These are phyloP conservation scores for Glycine latifolia DNA, from an alignment of 306 rosid species.

Conservation along the genomic window DNA sequence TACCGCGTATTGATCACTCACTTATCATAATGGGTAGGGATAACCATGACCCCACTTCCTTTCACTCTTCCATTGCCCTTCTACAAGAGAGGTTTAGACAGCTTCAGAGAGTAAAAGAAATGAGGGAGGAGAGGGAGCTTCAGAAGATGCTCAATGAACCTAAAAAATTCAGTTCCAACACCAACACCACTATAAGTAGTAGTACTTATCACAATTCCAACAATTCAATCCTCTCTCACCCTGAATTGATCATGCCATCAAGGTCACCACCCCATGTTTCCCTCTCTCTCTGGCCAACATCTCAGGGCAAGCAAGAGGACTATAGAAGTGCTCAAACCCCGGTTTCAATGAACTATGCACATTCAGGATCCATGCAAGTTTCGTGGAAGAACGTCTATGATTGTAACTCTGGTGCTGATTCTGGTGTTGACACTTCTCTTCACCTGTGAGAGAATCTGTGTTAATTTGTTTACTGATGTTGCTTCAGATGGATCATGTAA, in stretches of 20 bases:
- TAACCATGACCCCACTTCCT: slow-evolving; percentile 49
- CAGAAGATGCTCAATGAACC: slow-evolving; percentile 54
- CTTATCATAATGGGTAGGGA: slow-evolving; percentile 60
- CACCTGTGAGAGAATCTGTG: slow-evolving; percentile 62
- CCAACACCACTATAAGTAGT: background rate
- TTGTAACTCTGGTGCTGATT: slow-evolving; percentile 50
- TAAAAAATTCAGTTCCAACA: slow-evolving; percentile 47
- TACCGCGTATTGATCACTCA: background rate
- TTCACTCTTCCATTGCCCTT: slow-evolving; percentile 79
- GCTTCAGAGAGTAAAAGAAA: slow-evolving; percentile 81
- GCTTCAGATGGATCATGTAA: slow-evolving; percentile 37
- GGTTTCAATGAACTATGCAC: slow-evolving; percentile 40
- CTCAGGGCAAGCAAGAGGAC: slow-evolving; percentile 35
- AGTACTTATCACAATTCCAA: slow-evolving; percentile 23
- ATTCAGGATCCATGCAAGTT: slow-evolving; percentile 38
- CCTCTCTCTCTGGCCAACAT: slow-evolving; percentile 72
- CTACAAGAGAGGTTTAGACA: slow-evolving; percentile 90
- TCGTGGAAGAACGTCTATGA: slow-evolving; percentile 50
- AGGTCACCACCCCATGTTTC: slow-evolving; percentile 62
- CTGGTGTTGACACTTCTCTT: slow-evolving; percentile 91
- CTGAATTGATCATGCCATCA: slow-evolving; percentile 50
- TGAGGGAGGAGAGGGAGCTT: slow-evolving; percentile 84
- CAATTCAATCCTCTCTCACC: slow-evolving; percentile 48
- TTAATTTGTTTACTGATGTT: slow-evolving; percentile 20
- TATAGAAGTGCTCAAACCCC: slow-evolving; percentile 38